These are phyloP conservation scores for Strobilomyces dryophilus DNA, from an alignment of 768 basidiomycete species.

Conservation along the genomic window DNA sequence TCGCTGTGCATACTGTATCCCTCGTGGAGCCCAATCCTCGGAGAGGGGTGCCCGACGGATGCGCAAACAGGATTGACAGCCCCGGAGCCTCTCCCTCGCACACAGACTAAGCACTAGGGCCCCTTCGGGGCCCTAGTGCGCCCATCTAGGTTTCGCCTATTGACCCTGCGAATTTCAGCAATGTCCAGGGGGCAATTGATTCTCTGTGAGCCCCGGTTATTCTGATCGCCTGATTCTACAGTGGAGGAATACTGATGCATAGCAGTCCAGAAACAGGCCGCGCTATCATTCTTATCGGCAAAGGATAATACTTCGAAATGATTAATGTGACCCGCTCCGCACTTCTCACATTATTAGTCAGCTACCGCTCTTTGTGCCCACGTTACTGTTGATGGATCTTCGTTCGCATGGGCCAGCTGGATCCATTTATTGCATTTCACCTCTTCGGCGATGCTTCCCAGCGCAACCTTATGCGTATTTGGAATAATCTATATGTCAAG, in stretches of 20 bases:
- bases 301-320: not conserved
- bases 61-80: too few species aligned
- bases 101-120: too few species aligned
- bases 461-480: not conserved
- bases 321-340: not conserved
- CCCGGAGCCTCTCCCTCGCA: too few species aligned
- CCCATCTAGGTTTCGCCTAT: not conserved
- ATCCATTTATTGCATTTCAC: not conserved
- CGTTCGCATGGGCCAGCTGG: not conserved
- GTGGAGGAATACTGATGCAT: not conserved
- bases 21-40: too few species aligned
- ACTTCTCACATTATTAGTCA: not conserved
- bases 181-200: not conserved
- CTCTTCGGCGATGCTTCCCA: not conserved
- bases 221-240: not conserved
- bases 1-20: too few species aligned
- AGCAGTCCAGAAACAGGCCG: not conserved
- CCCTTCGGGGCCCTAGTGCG: too few species aligned
- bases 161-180: not conserved
- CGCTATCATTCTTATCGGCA: not conserved
- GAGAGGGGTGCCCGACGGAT: too few species aligned
- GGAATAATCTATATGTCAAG: not conserved
- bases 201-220: not conserved
- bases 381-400: not conserved
- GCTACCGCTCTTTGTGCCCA: not conserved